Conservation (phyloP, 1,284 basidiomycete species). For the Jaminaea rosea region DNA sequence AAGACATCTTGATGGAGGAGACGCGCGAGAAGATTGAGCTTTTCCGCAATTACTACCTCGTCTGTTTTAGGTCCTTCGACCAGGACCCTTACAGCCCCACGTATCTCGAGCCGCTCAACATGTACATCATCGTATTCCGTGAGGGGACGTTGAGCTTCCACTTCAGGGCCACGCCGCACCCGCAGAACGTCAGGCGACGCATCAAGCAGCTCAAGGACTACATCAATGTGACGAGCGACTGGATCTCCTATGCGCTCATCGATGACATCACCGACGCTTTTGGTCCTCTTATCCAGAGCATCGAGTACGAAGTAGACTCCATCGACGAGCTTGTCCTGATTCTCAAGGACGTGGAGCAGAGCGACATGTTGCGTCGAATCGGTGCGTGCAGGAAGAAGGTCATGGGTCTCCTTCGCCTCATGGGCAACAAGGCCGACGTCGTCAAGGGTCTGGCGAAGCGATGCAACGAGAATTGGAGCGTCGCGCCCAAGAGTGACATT, state of each 20-base stretch:
- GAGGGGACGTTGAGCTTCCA: conserved; percentile 98
- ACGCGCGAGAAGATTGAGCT: conserved; percentile 99
- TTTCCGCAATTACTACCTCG: conserved; percentile 96
- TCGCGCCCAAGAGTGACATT: conserved; percentile 95
- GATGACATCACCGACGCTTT: conserved; percentile 99
- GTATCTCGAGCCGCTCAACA: conserved; percentile 94
- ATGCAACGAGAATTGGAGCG: conserved; percentile 95
- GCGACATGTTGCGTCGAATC: conserved; percentile 68
- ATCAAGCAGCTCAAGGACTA: conserved; percentile 99
- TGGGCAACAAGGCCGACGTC: conserved; percentile 99
- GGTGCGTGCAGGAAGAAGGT: conserved; percentile 99
- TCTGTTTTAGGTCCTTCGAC: conserved; percentile 98
- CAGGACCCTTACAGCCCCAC: conserved; percentile 97
- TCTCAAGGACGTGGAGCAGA: conserved; percentile 74
- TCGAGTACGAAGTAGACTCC: conserved; percentile 98
- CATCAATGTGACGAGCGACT: conserved; percentile 96
- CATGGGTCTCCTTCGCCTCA: conserved; percentile 84
- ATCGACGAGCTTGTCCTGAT: conserved; percentile 98
- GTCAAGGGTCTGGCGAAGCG: conserved; percentile 97
- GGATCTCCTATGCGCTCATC: conserved; percentile 99
- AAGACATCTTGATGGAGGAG: conserved; percentile 99
- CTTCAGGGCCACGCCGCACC: conserved; percentile 91
- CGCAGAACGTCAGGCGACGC: conserved; percentile 90
- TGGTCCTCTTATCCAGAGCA: conserved; percentile 93
- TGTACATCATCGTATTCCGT: conserved; percentile 98